phyloP scores from a whole-genome alignment of 75 land plant genomes.

The Cryptomeria japonica region DNA sequence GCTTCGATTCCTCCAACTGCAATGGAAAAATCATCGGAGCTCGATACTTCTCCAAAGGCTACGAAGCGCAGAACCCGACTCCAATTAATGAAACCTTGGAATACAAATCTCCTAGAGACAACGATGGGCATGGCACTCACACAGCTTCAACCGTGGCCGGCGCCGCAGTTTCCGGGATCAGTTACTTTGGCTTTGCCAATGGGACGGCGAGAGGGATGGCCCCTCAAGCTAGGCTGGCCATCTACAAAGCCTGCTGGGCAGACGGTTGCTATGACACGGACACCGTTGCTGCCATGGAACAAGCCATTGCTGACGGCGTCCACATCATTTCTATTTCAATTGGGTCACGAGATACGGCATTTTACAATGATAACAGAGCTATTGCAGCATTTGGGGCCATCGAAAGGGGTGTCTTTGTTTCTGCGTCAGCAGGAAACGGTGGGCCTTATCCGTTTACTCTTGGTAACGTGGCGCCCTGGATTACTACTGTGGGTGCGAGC shows the following conservation, averaged over 20 bases:
- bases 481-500: slow-evolving; percentile 24
- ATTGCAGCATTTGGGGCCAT: slow-evolving; percentile 19
- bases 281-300: slow-evolving; percentile 30
- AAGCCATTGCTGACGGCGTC: slow-evolving; percentile 34
- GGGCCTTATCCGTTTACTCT: slow-evolving; percentile 15
- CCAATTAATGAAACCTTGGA: no score
- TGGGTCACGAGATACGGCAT: not conserved
- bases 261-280: slow-evolving; percentile 7
- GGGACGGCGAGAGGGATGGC: slow-evolving; percentile 32
- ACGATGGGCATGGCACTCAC: slow-evolving; percentile 29
- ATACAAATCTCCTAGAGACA: slow-evolving; percentile 22
- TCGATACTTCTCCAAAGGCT: slow-evolving; percentile 54
- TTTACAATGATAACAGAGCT: slow-evolving; percentile 10
- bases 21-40: slow-evolving; percentile 73
- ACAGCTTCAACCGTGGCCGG: slow-evolving; percentile 22
- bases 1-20: slow-evolving; percentile 37
- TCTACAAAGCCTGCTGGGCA: slow-evolving; percentile 34
- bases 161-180: not conserved
- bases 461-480: slow-evolving; percentile 19
- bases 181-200: slow-evolving; percentile 13
- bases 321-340: slow-evolving; percentile 13
- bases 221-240: slow-evolving; percentile 18
- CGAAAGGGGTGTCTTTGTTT: slow-evolving; percentile 7
- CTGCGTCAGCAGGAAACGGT: slow-evolving; percentile 19
- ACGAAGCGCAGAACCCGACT: slow-evolving; percentile 33